Conservation (phyloP, 805 yeast species). For the Teunomyces cretensis region DNA sequence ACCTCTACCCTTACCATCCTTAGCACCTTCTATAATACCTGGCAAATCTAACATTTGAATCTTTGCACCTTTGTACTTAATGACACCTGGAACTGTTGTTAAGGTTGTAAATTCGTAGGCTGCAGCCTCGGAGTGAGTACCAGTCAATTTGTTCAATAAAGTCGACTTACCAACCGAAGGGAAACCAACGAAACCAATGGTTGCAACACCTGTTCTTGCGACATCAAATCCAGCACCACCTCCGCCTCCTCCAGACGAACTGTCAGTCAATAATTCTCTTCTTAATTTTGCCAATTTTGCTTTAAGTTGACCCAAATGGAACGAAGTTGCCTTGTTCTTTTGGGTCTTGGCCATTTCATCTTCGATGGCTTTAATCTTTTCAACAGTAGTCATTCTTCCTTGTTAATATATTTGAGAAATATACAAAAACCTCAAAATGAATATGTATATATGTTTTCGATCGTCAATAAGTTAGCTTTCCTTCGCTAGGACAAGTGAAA, state of each 20-base stretch:
- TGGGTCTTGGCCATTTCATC: slow-evolving; percentile 98
- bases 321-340: slow-evolving; percentile 95
- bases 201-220: slow-evolving; percentile 97
- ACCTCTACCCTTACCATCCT: slow-evolving; percentile 91
- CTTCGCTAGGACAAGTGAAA: slow-evolving; percentile 3
- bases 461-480: neutral
- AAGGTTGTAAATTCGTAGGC: slow-evolving; percentile 97
- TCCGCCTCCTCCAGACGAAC: slow-evolving; percentile 77
- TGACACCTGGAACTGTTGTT: slow-evolving; percentile 96
- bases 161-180: slow-evolving; percentile 96
- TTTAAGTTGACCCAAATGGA: slow-evolving; percentile 95
- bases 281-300: slow-evolving; percentile 95
- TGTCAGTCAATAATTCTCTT: slow-evolving; percentile 75
- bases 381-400: slow-evolving; percentile 44
- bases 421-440: neutral
- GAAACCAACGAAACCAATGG: slow-evolving; percentile 97
- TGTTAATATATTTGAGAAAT: neutral
- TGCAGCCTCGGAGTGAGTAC: slow-evolving; percentile 97
- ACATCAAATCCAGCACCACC: slow-evolving; percentile 96
- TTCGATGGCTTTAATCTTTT: slow-evolving; percentile 81
- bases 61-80: slow-evolving; percentile 94
- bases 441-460: neutral
- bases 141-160: slow-evolving; percentile 81
- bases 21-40: slow-evolving; percentile 89
- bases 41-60: slow-evolving; percentile 94